Evolutionary conservation across 1,284 basidiomycete species (phyloP).

Genomic region (Fomitiporia mediterranea): DNA sequence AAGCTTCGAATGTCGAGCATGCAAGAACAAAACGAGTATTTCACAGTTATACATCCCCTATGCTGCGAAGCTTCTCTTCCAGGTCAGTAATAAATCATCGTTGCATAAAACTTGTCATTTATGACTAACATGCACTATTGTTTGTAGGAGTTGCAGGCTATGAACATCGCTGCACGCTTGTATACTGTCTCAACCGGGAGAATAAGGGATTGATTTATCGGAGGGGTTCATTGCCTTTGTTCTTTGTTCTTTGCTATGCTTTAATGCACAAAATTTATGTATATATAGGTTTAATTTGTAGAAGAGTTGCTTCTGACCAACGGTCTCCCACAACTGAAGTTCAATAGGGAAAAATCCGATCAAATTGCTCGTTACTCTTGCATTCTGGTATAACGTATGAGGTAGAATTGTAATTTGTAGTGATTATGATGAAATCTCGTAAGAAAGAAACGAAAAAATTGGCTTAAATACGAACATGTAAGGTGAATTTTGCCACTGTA

Average conservation of each 20-base stretch:
- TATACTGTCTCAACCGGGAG: constrained; percentile 81
- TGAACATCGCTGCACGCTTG: constrained; percentile 85
- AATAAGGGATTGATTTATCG: constrained; percentile 53
- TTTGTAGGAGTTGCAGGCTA: constrained; percentile 77
- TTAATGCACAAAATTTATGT: constrained; percentile 44
- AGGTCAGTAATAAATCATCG: constrained; percentile 43
- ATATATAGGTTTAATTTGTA: constrained; percentile 28
- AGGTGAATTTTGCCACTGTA: too few species aligned
- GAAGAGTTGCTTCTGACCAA: not conserved
- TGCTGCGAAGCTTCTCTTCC: constrained; percentile 89
- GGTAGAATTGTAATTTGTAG: too few species aligned
- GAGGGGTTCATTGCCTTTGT: constrained; percentile 17
- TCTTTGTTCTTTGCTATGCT: constrained; percentile 27
- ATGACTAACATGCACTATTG: constrained; percentile 6
- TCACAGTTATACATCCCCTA: constrained; percentile 91
- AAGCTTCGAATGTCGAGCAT: constrained; percentile 85
- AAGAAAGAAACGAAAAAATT: too few species aligned
- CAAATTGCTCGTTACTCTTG: too few species aligned
- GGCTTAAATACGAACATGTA: too few species aligned
- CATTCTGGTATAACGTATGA: too few species aligned
- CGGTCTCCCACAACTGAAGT: too few species aligned
- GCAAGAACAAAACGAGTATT: constrained; percentile 92
- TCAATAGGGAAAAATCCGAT: too few species aligned
- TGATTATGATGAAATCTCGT: too few species aligned
- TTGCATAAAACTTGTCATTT: constrained; percentile 7